Conservation (phyloP, 2,329 filamentous ascomycete genomes). For the Didymella glomerata region DNA sequence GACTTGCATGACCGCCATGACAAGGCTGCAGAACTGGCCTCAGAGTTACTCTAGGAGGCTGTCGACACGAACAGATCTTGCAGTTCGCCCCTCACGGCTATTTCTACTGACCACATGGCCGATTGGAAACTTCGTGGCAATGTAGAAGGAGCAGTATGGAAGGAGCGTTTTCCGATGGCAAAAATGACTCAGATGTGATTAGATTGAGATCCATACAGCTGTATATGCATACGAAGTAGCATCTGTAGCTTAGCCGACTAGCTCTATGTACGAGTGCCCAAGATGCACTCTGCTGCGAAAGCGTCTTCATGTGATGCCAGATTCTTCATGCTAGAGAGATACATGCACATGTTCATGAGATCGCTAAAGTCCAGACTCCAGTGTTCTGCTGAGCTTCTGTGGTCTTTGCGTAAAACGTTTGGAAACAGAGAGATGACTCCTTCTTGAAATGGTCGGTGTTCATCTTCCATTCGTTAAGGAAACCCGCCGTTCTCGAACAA, state of each 20-base stretch:
- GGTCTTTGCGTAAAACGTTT: too few species aligned
- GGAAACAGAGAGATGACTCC: too few species aligned
- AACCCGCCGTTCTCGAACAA: too few species aligned
- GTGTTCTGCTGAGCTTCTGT: not conserved
- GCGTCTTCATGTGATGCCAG: not conserved
- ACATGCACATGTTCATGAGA: not conserved
- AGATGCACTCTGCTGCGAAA: not conserved
- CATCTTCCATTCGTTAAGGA: too few species aligned
- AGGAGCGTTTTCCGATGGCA: too few species aligned
- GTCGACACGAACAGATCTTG: too few species aligned
- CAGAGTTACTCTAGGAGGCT: too few species aligned
- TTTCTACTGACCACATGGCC: too few species aligned
- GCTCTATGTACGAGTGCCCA: not conserved
- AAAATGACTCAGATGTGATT: not conserved
- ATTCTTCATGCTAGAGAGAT: not conserved
- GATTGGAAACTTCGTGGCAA: not conserved
- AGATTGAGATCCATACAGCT: not conserved
- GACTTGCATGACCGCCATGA: too few species aligned
- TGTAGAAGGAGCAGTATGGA: not conserved
- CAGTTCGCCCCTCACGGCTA: too few species aligned
- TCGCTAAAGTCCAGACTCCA: not conserved
- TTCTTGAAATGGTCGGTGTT: too few species aligned
- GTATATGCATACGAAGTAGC: not conserved
- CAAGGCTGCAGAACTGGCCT: too few species aligned
- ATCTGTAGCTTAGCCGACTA: not conserved